These are phyloP conservation scores for Bauhinia variegata DNA, from an alignment of 306 rosid genomes.

Conservation along the genomic window DNA sequence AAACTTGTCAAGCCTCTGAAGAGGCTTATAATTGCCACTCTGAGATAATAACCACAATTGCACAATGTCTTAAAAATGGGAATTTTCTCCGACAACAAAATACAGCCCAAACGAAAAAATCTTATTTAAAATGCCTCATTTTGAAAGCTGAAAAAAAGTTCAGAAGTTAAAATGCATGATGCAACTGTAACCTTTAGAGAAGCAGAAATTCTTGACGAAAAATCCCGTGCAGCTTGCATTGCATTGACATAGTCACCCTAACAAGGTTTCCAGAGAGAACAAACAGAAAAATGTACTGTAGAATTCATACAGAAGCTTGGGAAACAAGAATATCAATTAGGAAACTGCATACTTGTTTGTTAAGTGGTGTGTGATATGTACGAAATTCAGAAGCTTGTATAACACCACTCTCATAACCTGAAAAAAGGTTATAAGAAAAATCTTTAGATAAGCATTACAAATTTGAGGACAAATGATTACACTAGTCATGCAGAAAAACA, in stretches of 20 bases:
- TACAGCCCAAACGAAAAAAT: not conserved
- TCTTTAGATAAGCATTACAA: conserved; percentile 28
- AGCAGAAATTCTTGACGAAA: conserved; percentile 68
- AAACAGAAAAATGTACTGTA: conserved; percentile 20
- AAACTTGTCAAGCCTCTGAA: conserved; percentile 25
- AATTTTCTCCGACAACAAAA: not conserved
- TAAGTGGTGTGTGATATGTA: conserved; percentile 93
- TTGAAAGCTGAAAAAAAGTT: conserved; percentile 14
- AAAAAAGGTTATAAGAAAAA: conserved; percentile 38
- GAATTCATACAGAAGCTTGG: conserved; percentile 27
- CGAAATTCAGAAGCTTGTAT: conserved; percentile 93
- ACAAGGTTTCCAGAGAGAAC: conserved; percentile 40
- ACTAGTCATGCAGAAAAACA: conserved; percentile 8
- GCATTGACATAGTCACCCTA: conserved; percentile 92
- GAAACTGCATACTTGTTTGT: conserved; percentile 67
- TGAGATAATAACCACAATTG: conserved; percentile 6
- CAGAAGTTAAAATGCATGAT: conserved; percentile 19
- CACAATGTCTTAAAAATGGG: not conserved
- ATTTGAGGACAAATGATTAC: not conserved
- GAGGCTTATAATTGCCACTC: conserved; percentile 21
- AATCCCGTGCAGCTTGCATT: conserved; percentile 83
- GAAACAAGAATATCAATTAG: conserved; percentile 29
- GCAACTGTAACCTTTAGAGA: conserved; percentile 70
- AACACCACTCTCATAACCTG: conserved; percentile 81
- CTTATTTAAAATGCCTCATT: no score